Evolutionary conservation across 768 basidiomycete species (phyloP), one percentile per base, ranked within the genome.

Genomic region (Leccinum variicolor): DNA sequence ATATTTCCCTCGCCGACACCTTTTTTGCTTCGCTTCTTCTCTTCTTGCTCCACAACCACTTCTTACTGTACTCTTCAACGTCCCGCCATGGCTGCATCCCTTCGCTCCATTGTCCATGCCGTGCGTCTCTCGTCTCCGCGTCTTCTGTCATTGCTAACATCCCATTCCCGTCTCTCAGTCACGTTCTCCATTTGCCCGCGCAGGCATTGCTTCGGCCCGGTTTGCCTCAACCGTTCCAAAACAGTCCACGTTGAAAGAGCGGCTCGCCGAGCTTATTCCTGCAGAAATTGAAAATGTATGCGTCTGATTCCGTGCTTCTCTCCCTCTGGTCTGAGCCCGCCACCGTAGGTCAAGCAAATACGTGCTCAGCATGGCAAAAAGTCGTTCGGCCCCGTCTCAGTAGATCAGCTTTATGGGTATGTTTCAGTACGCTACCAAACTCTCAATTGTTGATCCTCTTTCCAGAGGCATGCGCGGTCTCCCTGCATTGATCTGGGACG

Each of bases 401-500:
- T 95, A 55, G 90, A 94, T 75, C 92, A 94, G 72, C 84, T 94
- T 64, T 92, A 93, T 73, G 93, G 93, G 90, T 86, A 69, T 23
- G 59, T 60, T 31, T 34, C 41, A n/a, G n/a, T 10, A 26, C 31
- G 2, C 9, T 25, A 31, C 41, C 26, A 48, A 56, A n/a, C 26
- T 49, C 52, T 9, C 41, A 55, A 50, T 62, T 47, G 49, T 58
- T 53, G 34, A 50, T 26, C 47, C 11, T 10, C 50, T 59, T 54
- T 63, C 1, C 60, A 93, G 90, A 64, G 91, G 92, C 54, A 92
- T 93, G 90, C 80, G 90, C 61, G 89, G 91, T 60, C 82, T 92
- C 50, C 91, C 95, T 63, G 94, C 94, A 53, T 85, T 98, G 64
- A 93, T 98, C 66, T 98, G 96, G 96, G 96, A 98, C 63, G 96